Evolutionary conservation across 805 yeast genomes (phyloP).

Genomic region (Naumovozyma castellii): DNA sequence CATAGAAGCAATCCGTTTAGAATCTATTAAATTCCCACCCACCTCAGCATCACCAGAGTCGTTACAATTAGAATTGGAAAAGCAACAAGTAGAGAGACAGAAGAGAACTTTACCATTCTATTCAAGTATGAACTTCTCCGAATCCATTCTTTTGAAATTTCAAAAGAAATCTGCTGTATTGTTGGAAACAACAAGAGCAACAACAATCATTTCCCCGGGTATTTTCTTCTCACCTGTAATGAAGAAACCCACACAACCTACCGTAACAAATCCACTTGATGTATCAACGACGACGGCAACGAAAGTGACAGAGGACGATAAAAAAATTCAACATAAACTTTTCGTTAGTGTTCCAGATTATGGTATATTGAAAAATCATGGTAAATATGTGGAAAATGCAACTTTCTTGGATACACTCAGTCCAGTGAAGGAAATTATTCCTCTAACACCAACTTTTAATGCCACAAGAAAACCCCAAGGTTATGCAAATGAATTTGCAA

Average conservation of each 20-base stretch:
- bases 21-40: constrained; percentile 61
- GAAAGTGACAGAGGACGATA: constrained; percentile 2
- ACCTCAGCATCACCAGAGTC: constrained; percentile 28
- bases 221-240: constrained; percentile 61
- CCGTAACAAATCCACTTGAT: constrained; percentile 19
- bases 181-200: constrained; percentile 46
- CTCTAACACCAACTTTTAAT: constrained; percentile 57
- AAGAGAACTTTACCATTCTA: constrained; percentile 27
- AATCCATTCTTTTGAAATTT: constrained; percentile 34
- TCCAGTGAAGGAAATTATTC: constrained; percentile 61
- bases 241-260: constrained; percentile 14
- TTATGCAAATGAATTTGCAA: constrained; percentile 75
- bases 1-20: constrained; percentile 35
- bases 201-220: constrained; percentile 74
- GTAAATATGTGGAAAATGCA: constrained; percentile 70
- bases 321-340: constrained; percentile 34
- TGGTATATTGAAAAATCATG: constrained; percentile 68
- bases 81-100: constrained; percentile 27
- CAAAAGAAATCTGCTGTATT: constrained; percentile 49
- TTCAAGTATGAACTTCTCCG: constrained; percentile 23
- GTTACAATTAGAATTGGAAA: constrained; percentile 28
- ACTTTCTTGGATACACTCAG: constrained; percentile 57
- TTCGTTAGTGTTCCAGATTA: constrained; percentile 78
- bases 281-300: not conserved
- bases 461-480: constrained; percentile 73